These are phyloP conservation scores for Plasmopara halstedii DNA, from an alignment of 352 stramenopile genomes.

Conservation along the genomic window DNA sequence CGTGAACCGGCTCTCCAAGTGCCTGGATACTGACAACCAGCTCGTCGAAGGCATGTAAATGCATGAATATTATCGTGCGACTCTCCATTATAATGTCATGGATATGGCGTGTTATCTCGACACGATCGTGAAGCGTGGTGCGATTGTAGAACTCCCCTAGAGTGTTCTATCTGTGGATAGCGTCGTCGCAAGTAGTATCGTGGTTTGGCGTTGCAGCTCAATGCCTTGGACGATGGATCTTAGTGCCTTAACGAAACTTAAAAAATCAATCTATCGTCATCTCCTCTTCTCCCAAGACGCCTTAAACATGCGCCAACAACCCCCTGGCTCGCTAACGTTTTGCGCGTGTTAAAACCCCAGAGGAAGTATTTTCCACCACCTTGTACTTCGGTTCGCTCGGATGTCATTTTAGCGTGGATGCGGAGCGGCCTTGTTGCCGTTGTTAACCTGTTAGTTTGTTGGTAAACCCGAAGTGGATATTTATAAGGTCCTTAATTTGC, in stretches of 20 bases:
- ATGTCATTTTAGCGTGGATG: conserved; percentile 1
- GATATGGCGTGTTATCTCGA: neutral
- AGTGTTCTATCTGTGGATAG: neutral
- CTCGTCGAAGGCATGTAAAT: neutral
- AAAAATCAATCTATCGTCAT: neutral
- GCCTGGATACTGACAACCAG: conserved; percentile 5
- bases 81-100: neutral
- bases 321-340: neutral
- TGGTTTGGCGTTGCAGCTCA: neutral
- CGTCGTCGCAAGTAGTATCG: neutral
- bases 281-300: neutral
- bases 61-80: neutral
- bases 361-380: conserved; percentile 23
- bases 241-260: neutral
- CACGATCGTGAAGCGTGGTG: neutral
- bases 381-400: conserved; percentile 7
- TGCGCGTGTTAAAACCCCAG: conserved; percentile 27
- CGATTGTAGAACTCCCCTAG: neutral
- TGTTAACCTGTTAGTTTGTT: conserved; percentile 14
- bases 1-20: conserved; percentile 11
- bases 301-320: neutral
- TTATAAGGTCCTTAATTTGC: neutral
- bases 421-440: neutral
- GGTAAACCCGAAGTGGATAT: neutral
- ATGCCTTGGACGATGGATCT: neutral